Conservation (phyloP, 2,329 filamentous ascomycete genomes). For the Talaromyces marneffei region DNA sequence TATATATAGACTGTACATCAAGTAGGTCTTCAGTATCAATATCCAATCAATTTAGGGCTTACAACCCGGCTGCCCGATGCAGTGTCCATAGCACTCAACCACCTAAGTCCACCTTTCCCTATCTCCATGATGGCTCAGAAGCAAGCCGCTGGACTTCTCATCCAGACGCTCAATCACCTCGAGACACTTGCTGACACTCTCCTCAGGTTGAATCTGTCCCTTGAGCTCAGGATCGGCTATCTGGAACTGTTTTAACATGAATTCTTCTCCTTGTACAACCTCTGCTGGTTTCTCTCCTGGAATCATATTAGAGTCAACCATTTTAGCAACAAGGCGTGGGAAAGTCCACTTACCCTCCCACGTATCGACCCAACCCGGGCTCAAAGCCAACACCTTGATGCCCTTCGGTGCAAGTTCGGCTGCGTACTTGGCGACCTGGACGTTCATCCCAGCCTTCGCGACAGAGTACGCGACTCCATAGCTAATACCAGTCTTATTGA, state of each 20-base stretch:
- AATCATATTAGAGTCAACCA: neutral
- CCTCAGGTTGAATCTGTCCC: constrained; percentile 22
- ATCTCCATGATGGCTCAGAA: constrained; percentile 26
- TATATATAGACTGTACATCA: too few species aligned
- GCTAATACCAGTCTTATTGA: constrained; percentile 20
- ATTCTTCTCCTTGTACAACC: neutral
- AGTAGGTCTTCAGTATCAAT: neutral
- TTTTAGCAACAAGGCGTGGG: neutral
- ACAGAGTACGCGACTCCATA: constrained; percentile 30
- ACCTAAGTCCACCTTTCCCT: constrained; percentile 20
- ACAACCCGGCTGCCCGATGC: neutral
- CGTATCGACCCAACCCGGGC: constrained; percentile 29
- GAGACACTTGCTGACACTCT: constrained; percentile 23
- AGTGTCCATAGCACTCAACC: neutral
- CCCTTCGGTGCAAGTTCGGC: constrained; percentile 28
- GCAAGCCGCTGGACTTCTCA: constrained; percentile 19
- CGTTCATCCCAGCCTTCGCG: constrained; percentile 39
- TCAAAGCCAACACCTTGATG: constrained; percentile 30
- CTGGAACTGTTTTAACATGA: constrained; percentile 22
- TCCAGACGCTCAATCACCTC: constrained; percentile 22
- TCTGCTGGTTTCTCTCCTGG: neutral
- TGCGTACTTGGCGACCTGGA: constrained; percentile 38
- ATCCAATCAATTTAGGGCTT: neutral
- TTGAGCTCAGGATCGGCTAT: constrained; percentile 17
- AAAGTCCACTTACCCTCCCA: constrained; percentile 19